Percentiles rank a stretch among this genome's conserved stretches.
These are phyloP conservation scores for Trifolium dubium DNA, from an alignment of 306 rosid species.

Conservation along the genomic window DNA sequence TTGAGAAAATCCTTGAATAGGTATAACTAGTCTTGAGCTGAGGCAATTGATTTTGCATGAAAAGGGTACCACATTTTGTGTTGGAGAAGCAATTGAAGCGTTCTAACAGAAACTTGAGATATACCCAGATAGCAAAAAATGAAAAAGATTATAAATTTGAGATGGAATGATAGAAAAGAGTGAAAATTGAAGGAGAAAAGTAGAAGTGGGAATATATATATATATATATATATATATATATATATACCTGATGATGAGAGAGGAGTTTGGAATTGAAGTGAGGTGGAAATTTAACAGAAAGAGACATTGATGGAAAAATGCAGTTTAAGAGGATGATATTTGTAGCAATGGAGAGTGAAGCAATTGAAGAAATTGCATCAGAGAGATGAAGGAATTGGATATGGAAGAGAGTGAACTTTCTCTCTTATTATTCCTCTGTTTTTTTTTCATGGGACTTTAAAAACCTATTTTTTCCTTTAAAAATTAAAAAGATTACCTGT, in stretches of 20 bases:
- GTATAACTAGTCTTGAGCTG: slow-evolving; percentile 19
- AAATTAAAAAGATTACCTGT: too few relatives aligned
- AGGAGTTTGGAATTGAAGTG: slow-evolving; percentile 25
- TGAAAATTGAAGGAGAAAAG: not conserved
- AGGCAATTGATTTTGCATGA: slow-evolving; percentile 36
- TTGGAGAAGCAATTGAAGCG: slow-evolving; percentile 33
- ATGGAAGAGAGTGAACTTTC: too few relatives aligned
- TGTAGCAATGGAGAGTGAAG: too few relatives aligned
- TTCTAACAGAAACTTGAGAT: slow-evolving; percentile 32
- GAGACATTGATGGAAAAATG: slow-evolving; percentile 25
- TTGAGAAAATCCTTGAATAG: slow-evolving; percentile 39
- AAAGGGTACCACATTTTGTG: slow-evolving; percentile 26
- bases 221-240: not conserved
- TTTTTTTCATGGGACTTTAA: too few relatives aligned
- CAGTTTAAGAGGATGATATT: not conserved
- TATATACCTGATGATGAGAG: slow-evolving; percentile 42
- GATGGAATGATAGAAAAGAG: not conserved
- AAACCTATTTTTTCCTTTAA: too few relatives aligned
- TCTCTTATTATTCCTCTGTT: too few relatives aligned
- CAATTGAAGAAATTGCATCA: too few relatives aligned
- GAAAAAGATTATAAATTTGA: not conserved
- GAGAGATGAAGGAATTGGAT: too few relatives aligned
- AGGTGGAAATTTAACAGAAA: slow-evolving; percentile 23
- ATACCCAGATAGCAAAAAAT: slow-evolving; percentile 37
- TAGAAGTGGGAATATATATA: not conserved